Conservation (phyloP, 2,329 filamentous ascomycete species). For the Aspergillus viridinutans region DNA sequence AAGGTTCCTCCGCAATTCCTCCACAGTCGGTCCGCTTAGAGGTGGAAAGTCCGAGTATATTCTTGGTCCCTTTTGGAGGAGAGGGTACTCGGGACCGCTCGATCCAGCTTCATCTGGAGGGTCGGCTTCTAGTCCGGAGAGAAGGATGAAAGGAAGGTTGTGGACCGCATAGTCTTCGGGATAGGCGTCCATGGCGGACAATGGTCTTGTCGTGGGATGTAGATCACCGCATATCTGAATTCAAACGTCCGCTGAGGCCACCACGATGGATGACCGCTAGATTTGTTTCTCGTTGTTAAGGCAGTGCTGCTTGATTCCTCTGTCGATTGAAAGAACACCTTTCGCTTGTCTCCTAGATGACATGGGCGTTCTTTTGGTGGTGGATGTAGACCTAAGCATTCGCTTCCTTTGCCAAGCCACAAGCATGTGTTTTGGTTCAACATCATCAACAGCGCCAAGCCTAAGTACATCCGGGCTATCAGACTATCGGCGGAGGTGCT, state of each 20-base stretch:
- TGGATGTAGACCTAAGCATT: background rate
- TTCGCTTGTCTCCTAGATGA: background rate
- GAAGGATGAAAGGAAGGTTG: conserved; percentile 77
- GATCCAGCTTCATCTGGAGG: conserved; percentile 29
- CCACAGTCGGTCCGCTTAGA: conserved; percentile 62
- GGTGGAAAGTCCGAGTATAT: conserved; percentile 68
- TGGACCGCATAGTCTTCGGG: conserved; percentile 71
- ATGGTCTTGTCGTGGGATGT: conserved; percentile 15
- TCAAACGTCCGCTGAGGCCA: conserved; percentile 8
- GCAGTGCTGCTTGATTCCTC: background rate
- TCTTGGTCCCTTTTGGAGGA: conserved; percentile 56
- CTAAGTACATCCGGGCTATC: background rate
- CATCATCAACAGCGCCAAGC: background rate
- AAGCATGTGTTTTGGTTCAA: background rate
- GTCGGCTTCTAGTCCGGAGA: conserved; percentile 65
- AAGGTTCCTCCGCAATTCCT: conserved; percentile 63
- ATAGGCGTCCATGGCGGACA: conserved; percentile 45
- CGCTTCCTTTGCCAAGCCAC: background rate
- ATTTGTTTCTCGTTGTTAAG: background rate
- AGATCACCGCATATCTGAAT: conserved; percentile 33
- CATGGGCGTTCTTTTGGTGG: background rate
- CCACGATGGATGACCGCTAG: background rate
- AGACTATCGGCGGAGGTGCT: background rate
- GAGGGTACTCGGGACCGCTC: conserved; percentile 43
- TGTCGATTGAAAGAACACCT: background rate